phyloP scores from a whole-genome alignment of 2,329 filamentous ascomycete species.

The Scortechinia acanthostroma region DNA sequence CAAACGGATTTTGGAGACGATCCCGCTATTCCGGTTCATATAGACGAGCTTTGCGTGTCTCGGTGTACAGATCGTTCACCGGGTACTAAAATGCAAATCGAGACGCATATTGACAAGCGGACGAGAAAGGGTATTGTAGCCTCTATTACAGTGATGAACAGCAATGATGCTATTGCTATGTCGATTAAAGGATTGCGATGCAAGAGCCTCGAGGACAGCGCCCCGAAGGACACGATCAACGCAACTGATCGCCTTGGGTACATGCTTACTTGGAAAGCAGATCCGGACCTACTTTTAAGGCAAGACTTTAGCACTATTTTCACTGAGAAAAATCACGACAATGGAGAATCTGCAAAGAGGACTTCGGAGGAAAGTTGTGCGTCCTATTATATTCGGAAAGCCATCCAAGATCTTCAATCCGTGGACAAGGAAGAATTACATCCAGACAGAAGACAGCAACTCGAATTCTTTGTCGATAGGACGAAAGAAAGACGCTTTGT shows the following conservation, averaged over 20 bases:
- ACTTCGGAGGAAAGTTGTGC: no score
- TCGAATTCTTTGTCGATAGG: constrained; percentile 1
- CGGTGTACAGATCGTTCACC: background rate
- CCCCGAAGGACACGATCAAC: background rate
- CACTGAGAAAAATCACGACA: no score
- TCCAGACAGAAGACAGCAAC: no score
- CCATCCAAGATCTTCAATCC: no score
- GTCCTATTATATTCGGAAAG: background rate
- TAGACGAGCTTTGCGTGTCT: background rate
- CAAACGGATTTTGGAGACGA: constrained; percentile 15
- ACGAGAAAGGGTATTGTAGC: background rate
- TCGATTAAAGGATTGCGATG: background rate
- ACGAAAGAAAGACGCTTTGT: no score
- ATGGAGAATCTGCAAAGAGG: no score
- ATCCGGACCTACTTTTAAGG: background rate
- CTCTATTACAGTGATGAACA: background rate
- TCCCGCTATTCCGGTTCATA: background rate
- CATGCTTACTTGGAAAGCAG: background rate
- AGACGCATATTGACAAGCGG: background rate
- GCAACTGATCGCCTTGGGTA: background rate
- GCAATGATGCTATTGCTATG: background rate
- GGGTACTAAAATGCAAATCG: background rate
- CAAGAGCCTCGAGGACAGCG: background rate
- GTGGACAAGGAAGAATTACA: no score
- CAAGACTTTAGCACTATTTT: no score